Percentiles rank a stretch among this genome's conserved stretches.
Conservation (phyloP, 2,329 filamentous ascomycete species). For the Dissoconium aciculare region DNA sequence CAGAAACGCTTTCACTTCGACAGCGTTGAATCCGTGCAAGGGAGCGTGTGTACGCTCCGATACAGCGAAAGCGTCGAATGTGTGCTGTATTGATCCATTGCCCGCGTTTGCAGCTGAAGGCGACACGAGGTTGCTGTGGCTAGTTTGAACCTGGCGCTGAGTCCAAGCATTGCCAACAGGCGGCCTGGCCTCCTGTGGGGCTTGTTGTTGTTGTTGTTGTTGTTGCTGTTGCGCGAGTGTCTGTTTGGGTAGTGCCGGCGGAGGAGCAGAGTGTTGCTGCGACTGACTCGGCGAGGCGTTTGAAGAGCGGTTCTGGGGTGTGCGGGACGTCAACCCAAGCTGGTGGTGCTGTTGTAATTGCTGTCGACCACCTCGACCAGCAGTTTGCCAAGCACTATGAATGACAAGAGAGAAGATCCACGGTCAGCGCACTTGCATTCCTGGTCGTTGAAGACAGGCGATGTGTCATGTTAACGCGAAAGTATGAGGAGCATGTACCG, state of each 20-base stretch:
- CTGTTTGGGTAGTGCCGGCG: constrained; percentile 8
- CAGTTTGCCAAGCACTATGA: constrained; percentile 11
- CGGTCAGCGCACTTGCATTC: too few relatives aligned
- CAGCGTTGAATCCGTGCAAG: constrained; percentile 29
- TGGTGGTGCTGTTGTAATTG: background rate
- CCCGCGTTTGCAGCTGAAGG: background rate
- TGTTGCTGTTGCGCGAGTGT: constrained; percentile 7
- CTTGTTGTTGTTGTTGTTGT: constrained; percentile 2
- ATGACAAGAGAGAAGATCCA: too few relatives aligned
- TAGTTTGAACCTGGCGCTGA: constrained; percentile 8
- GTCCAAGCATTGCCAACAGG: constrained; percentile 14
- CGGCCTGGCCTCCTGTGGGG: background rate
- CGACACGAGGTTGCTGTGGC: background rate
- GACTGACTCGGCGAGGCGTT: constrained; percentile 16
- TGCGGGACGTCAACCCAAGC: constrained; percentile 12
- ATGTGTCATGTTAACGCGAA: too few relatives aligned
- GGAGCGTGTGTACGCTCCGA: too few relatives aligned
- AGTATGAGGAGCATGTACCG: too few relatives aligned
- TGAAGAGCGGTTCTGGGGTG: constrained; percentile 18
- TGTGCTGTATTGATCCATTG: constrained; percentile 16
- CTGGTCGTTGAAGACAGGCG: too few relatives aligned
- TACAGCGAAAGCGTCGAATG: too few relatives aligned
- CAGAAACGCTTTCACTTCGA: constrained; percentile 29
- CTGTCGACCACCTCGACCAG: constrained; percentile 2
- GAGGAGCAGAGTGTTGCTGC: constrained; percentile 9